Conservation (phyloP, 1,284 basidiomycete species). For the Paramarasmius palmivorus region DNA sequence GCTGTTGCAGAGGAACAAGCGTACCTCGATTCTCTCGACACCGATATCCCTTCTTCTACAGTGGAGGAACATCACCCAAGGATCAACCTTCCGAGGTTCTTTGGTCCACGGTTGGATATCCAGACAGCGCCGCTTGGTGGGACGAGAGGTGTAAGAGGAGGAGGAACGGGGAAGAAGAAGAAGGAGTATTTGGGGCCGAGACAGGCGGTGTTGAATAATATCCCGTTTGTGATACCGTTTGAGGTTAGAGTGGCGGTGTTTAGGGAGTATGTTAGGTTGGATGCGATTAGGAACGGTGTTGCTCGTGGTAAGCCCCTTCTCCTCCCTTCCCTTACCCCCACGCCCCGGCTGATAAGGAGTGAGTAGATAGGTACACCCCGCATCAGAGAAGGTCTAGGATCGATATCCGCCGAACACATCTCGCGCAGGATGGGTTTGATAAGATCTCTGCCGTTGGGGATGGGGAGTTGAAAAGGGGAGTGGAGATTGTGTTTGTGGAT, state of each 20-base stretch:
- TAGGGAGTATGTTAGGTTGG: conserved; percentile 66
- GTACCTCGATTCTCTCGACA: neutral
- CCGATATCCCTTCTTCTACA: no score
- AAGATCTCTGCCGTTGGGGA: conserved; percentile 57
- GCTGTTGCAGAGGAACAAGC: conserved; percentile 49
- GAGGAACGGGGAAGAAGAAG: conserved; percentile 48
- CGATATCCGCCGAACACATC: conserved; percentile 69
- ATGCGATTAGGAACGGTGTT: conserved; percentile 5
- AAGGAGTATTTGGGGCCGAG: conserved; percentile 84
- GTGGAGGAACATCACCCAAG: no score
- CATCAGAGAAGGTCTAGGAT: conserved; percentile 42
- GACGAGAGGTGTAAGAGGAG: neutral
- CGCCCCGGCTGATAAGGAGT: no score
- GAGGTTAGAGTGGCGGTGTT: conserved; percentile 89
- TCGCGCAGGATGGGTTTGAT: conserved; percentile 91
- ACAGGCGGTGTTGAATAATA: conserved; percentile 90
- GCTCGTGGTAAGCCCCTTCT: no score
- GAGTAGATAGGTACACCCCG: no score
- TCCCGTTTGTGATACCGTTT: conserved; percentile 97
- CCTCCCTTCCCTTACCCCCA: neutral
- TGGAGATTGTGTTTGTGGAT: conserved; percentile 91
- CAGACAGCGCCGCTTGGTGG: no score
- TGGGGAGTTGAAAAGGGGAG: conserved; percentile 73
- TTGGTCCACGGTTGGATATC: neutral
- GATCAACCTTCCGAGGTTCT: no score